A percentile compares a stretch with the other conserved stretches of the same genome.
Conservation (phyloP, 2,329 filamentous ascomycete species). For the Botrytis sinoallii region DNA sequence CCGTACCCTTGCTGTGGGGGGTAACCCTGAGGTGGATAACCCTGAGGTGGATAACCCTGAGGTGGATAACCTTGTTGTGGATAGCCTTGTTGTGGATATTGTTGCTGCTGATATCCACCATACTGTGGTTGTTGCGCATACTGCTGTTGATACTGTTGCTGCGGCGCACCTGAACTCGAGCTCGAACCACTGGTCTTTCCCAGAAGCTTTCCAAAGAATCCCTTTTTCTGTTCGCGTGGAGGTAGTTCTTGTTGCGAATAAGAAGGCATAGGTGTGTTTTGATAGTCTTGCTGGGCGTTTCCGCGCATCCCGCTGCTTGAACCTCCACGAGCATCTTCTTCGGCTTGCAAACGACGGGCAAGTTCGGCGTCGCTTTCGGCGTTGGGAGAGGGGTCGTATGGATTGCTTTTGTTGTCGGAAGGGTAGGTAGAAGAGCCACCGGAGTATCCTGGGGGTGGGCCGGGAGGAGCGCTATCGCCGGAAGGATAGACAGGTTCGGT, state of each 20-base stretch:
- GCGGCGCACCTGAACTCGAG: constrained; percentile 23
- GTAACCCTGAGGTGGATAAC: constrained; percentile 39
- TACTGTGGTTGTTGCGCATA: constrained; percentile 19
- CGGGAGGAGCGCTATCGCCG: constrained; percentile 48
- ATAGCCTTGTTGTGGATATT: constrained; percentile 39
- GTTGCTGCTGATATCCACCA: constrained; percentile 29
- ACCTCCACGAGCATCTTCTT: constrained; percentile 65
- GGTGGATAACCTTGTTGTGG: constrained; percentile 39
- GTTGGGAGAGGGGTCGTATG: constrained; percentile 49
- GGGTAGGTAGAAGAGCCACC: constrained; percentile 21
- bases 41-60: constrained; percentile 36
- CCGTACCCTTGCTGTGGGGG: constrained; percentile 34
- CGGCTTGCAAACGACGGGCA: constrained; percentile 75
- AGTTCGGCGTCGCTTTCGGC: constrained; percentile 68
- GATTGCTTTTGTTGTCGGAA: constrained; percentile 64
- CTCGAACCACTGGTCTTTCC: constrained; percentile 34
- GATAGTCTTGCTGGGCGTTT: constrained; percentile 30
- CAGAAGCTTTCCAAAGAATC: constrained; percentile 53
- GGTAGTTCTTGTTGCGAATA: constrained; percentile 40
- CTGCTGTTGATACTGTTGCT: constrained; percentile 33
- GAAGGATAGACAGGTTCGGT: constrained; percentile 64
- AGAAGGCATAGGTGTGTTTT: constrained; percentile 33
- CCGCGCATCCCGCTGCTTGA: constrained; percentile 16
- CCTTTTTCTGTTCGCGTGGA: constrained; percentile 43
- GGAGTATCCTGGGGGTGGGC: constrained; percentile 61